phyloP scores from a whole-genome alignment of 768 basidiomycete genomes.

The Tricholoma flavovirens region DNA sequence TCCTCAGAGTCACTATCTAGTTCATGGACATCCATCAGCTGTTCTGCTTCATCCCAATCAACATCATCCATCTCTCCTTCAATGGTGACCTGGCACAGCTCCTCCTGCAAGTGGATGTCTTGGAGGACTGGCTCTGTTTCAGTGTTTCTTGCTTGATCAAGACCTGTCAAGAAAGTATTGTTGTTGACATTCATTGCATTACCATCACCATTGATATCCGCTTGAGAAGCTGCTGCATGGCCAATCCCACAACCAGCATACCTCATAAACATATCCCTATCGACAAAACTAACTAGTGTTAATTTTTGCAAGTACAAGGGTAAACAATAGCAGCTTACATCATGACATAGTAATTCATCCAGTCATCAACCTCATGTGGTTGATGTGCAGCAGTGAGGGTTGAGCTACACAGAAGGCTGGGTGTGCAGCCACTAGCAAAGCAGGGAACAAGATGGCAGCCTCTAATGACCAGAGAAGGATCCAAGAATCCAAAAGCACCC shows the following conservation, averaged over 20 bases:
- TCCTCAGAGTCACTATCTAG: neutral
- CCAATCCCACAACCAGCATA: neutral
- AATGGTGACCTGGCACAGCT: neutral
- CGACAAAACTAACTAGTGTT: neutral
- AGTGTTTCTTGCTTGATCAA: no score
- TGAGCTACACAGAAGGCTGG: neutral
- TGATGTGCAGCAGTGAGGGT: neutral
- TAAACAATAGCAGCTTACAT: neutral
- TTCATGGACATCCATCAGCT: neutral
- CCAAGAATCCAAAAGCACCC: neutral
- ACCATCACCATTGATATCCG: no score
- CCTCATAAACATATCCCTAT: no score
- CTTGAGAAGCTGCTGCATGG: neutral
- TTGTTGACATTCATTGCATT: no score
- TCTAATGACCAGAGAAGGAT: neutral
- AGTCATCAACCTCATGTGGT: neutral
- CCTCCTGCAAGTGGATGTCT: neutral
- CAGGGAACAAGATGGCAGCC: neutral
- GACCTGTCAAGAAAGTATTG: no score
- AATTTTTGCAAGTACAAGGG: neutral
- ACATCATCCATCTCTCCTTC: no score
- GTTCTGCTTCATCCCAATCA: no score
- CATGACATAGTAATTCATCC: no score
- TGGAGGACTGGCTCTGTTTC: no score
- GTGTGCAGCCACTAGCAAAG: neutral